Base-by-base conservation (phyloP, 257 asterid genomes). In the Nemophila menziesii region DNA sequence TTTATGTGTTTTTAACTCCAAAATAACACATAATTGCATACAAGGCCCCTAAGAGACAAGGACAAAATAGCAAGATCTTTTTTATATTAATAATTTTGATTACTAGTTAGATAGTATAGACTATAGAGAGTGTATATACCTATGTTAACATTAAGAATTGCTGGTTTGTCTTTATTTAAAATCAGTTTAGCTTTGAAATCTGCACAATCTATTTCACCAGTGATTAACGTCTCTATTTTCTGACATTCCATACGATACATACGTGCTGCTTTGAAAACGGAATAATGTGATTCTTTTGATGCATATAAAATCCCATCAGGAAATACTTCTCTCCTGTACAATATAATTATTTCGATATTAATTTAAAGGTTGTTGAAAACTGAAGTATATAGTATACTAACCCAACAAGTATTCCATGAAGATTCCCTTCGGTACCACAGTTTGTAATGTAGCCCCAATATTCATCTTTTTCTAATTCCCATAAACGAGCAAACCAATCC, bases 371-470 rank as follows among this genome's bases (percentile, higher is more conserved):
- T 11, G 17, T 12, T 1, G 16, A 40, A 8, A 23, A 20, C n/a
- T 17, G 17, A 33, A 47, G 44, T 20, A 11, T 46, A 20, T 48
- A 52, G 22, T 20, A 40, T 15, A 48, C 87, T 48, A 52, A 83
- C 97, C 95, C 95, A 42, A 80, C 73, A 61, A 87, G 86, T 61
- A 87, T 73, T 33, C 97, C 97, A 11, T 87, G 97, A 75, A 87
- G 95, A 70, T 87, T 83, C 23, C 97, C 97, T 74, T 83, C 97
- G 29, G 97, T 87, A 33, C 95, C 97, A 64, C 97, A 83, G 72
- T 87, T 87, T 33, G 97, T 87, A 54, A 87, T 80, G 64, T 87
- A 80, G 47, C 97, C 95, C 93, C 95, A 87, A 56, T 87, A 87
- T 41, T 87, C 92, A 62, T 62, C 50, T 72, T 69, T 87, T 74